Evolutionary conservation across 306 rosid species (phyloP), one percentile per base, ranked within the genome.

Genomic region (Gleditsia sinensis): DNA sequence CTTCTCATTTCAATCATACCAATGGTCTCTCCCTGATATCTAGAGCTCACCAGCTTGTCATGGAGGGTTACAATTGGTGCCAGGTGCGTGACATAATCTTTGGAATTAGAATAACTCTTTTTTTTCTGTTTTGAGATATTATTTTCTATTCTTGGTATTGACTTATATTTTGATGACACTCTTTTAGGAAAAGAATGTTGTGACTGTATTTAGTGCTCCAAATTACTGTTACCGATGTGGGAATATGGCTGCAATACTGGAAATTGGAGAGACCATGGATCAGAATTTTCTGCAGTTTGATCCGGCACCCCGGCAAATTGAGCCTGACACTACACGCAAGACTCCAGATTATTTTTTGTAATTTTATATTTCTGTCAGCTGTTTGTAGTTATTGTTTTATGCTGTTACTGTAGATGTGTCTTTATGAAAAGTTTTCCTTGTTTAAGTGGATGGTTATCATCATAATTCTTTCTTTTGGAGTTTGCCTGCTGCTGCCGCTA

Each of bases 61-160:
- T 94, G 98, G 98, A 94, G 89, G 98, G 98, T 39, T 94, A 75
- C 86, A 94, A 94, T 80, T 94, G 98, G 98, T 94, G 98, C 83
- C 98, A 94, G 98, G 98, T 94, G 56, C 67, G 74, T 74, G 71
- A 78, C 67, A 43, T 65, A 30, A 28, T 37, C 57, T 64, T 58
- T 70, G 48, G 34, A 25, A 50, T 60, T 14, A 7, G 10, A 66
- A 9, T 8, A 17, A n/a, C n/a, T 50, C 3, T 1, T 11, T 43
- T 48, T 37, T 40, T 14, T 17, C 21, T 59, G n/a, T 58, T 40
- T 27, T 40, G 21, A 64, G 39, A 49, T 69, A 36, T 34, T 51
- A n/a, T 21, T 49, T 30, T 6, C 23, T 74, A 20, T 59, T 66
- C 65, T 43, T 48, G 43, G 42, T 46, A 60, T 75, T 71, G 64